Conservation (phyloP, 164 flowering plant species). For the Magnolia officinalis region DNA sequence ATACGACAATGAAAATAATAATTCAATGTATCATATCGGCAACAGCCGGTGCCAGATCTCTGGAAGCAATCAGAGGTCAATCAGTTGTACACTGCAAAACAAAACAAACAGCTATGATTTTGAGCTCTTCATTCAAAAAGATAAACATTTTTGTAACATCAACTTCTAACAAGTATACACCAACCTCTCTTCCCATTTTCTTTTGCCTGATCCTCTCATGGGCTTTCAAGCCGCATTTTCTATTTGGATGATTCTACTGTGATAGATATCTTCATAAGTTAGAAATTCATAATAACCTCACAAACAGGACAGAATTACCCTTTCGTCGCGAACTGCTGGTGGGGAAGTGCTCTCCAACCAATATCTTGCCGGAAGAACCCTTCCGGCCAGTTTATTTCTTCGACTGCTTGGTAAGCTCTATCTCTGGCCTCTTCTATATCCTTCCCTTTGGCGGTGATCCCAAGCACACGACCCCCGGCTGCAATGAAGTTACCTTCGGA, state of each 20-base stretch:
- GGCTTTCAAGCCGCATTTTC: neutral
- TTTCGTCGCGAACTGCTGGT: neutral
- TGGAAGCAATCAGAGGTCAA: neutral
- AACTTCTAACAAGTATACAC: neutral
- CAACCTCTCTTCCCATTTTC: neutral
- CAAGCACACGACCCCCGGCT: conserved; percentile 87
- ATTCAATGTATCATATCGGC: neutral
- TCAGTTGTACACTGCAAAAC: neutral
- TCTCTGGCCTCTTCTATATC: conserved; percentile 32
- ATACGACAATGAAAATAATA: neutral
- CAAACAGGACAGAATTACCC: neutral
- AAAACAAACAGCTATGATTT: neutral
- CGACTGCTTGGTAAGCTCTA: conserved; percentile 70
- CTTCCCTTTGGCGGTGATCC: conserved; percentile 26
- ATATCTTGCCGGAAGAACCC: conserved; percentile 83
- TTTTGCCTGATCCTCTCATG: neutral
- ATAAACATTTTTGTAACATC: neutral
- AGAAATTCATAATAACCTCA: neutral
- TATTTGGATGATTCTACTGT: neutral
- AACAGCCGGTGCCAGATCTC: neutral
- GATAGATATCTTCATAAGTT: no score
- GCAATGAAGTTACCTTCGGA: conserved; percentile 67
- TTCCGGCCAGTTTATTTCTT: conserved; percentile 70
- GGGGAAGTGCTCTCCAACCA: conserved; percentile 85
- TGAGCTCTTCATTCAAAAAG: neutral